Evolutionary conservation across 108 stramenopile species (phyloP).

Genomic region (Asterionellopsis glacialis): DNA sequence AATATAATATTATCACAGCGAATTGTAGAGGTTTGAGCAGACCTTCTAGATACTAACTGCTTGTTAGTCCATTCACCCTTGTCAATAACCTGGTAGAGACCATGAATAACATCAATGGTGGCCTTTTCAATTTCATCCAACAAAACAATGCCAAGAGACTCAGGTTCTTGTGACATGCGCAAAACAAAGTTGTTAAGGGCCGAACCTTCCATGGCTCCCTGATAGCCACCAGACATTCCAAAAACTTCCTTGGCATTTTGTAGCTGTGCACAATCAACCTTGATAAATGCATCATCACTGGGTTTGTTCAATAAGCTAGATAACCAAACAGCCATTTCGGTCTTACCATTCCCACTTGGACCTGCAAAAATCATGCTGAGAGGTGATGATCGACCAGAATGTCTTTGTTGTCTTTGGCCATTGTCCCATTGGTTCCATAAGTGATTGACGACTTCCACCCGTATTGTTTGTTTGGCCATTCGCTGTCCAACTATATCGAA

Average conservation of each 20-base stretch:
- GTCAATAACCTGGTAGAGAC: neutral
- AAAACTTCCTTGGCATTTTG: neutral
- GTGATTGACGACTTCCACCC: neutral
- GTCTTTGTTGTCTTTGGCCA: no score
- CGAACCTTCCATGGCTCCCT: neutral
- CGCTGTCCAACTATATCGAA: neutral
- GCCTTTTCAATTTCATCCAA: neutral
- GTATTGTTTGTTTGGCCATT: neutral
- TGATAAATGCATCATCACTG: neutral
- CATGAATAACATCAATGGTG: neutral
- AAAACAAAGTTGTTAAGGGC: neutral
- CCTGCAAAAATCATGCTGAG: conserved; percentile 2
- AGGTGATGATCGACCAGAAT: neutral
- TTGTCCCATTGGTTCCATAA: neutral
- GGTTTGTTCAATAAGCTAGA: neutral
- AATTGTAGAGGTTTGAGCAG: neutral
- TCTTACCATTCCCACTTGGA: neutral
- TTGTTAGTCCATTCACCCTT: conserved; percentile 4
- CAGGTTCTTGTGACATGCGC: neutral
- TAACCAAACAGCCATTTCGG: neutral
- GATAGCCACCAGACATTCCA: neutral
- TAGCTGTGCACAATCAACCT: neutral
- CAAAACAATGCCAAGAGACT: neutral
- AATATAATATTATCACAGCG: neutral
- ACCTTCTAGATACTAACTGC: neutral